phyloP scores from a whole-genome alignment of 2,329 filamentous ascomycete species.

The Albifimbria verrucaria region DNA sequence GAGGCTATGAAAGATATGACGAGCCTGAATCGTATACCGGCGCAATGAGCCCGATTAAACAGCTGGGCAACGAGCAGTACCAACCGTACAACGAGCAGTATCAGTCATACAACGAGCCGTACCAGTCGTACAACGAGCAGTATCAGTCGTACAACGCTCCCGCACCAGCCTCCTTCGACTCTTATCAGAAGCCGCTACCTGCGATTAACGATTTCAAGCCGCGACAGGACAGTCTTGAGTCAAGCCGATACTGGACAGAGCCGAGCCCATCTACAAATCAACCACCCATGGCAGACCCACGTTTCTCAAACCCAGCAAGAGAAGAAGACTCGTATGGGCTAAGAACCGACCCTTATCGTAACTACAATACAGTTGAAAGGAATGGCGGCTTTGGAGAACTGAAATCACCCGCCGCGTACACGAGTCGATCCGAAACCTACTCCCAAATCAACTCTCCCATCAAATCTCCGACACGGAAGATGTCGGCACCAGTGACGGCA shows the following conservation, averaged over 20 bases:
- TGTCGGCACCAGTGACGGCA: conserved; percentile 45
- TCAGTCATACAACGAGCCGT: neutral
- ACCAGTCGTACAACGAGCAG: neutral
- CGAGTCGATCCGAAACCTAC: conserved; percentile 51
- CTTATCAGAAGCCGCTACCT: neutral
- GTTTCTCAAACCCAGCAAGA: no score
- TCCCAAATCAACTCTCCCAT: conserved; percentile 36
- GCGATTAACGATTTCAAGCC: neutral
- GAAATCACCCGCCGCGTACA: no score
- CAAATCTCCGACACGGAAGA: conserved; percentile 39
- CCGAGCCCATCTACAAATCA: neutral
- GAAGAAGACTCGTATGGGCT: no score
- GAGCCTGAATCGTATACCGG: conserved; percentile 23
- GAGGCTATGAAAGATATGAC: conserved; percentile 48
- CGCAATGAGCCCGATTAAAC: neutral
- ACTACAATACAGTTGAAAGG: no score
- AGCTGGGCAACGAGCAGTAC: no score
- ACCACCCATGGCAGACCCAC: neutral
- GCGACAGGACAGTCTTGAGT: neutral
- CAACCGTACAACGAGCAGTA: no score
- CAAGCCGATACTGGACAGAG: neutral
- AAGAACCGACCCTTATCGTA: no score
- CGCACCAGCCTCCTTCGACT: neutral
- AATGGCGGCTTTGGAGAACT: no score
- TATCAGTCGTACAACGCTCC: neutral